Evolutionary conservation across 495 filamentous ascomycete species (phyloP), one percentile per base, ranked within the genome.

Genomic region (Aspergillus biplanus): DNA sequence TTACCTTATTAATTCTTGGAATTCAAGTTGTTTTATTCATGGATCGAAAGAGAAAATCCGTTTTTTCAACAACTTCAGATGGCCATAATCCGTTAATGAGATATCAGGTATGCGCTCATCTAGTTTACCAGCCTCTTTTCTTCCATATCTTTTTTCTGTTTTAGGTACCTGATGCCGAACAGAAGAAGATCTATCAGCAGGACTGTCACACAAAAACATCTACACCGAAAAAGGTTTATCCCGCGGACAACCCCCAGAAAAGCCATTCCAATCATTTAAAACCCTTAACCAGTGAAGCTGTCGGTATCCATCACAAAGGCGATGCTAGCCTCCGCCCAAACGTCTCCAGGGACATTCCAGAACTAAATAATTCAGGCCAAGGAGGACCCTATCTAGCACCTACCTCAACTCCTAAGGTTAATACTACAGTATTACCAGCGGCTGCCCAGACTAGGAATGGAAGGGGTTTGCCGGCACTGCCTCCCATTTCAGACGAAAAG

Each of bases 401-500:
- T 27, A 27, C 21, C 21, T 27, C 2, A 27, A 27, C 21, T 27
- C 21, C 21, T 27, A 12, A 4, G 5, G 15, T 2, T 34, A 6
- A 4, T 56, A 53, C 33, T 33, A 21, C n/a, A 12, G n/a, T 27
- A 4, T 15, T 32, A 8, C 46, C 8, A 13, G 15, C 49, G 27
- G 1, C 32, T 33, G 0, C 12, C 5, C 11, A 32, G 9, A 21
- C 44, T 15, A 2, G 6, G 5, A 11, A 7, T 37, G 39, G 15
- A 18, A 5, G 5, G 18, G 11, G 13, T 6, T 52, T 82, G 7
- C 90, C 90, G 5, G 70, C 79, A 0, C 70, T 92, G 7, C 90
- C 91, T 32, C 66, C 73, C 7, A 82, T 92, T 62, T 58, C 76
- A 4, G 82, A 92, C 68, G 73, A 78, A 0, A 67, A 69, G 15